Evolutionary conservation across 768 basidiomycete species (phyloP).

Genomic region (Lactarius pseudohatsudake): DNA sequence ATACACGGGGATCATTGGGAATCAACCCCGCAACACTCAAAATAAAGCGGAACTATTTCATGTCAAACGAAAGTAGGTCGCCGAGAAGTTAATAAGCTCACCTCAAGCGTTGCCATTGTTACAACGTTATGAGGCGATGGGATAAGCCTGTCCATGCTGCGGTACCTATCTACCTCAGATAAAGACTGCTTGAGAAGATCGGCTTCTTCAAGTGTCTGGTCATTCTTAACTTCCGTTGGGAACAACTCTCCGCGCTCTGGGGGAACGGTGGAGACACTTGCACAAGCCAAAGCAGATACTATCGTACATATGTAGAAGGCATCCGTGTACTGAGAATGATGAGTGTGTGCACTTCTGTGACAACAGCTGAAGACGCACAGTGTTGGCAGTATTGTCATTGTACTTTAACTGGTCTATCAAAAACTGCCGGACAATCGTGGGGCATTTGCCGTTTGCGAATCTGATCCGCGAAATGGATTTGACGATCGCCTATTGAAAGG

Average conservation of each 20-base stretch:
- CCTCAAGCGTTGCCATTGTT: slow-evolving; percentile 88
- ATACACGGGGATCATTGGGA: slow-evolving; percentile 71
- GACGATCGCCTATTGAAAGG: slow-evolving; percentile 60
- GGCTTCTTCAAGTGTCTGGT: slow-evolving; percentile 67
- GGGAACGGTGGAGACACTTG: slow-evolving; percentile 71
- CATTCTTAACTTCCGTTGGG: slow-evolving; percentile 62
- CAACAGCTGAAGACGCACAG: slow-evolving; percentile 49
- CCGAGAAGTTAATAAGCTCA: slow-evolving; percentile 34
- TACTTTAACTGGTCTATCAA: slow-evolving; percentile 90
- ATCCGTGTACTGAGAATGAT: slow-evolving; percentile 71
- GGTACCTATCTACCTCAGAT: slow-evolving; percentile 85
- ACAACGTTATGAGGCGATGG: slow-evolving; percentile 94
- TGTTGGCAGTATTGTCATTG: slow-evolving; percentile 92
- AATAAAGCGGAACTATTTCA: slow-evolving; percentile 72
- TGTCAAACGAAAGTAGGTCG: neutral
- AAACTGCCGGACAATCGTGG: slow-evolving; percentile 81
- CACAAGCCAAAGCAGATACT: slow-evolving; percentile 78
- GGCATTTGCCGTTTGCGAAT: slow-evolving; percentile 84
- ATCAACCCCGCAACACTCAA: slow-evolving; percentile 75
- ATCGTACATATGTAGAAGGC: slow-evolving; percentile 86
- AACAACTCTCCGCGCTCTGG: slow-evolving; percentile 80
- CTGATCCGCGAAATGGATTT: slow-evolving; percentile 84
- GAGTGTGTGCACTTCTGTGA: slow-evolving; percentile 20
- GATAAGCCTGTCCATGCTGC: slow-evolving; percentile 92
- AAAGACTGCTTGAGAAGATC: slow-evolving; percentile 71